Percentiles rank a stretch among this genome's conserved stretches.
Conservation (phyloP, 2,329 filamentous ascomycete species). For the Chalaropsis thielavioides region DNA sequence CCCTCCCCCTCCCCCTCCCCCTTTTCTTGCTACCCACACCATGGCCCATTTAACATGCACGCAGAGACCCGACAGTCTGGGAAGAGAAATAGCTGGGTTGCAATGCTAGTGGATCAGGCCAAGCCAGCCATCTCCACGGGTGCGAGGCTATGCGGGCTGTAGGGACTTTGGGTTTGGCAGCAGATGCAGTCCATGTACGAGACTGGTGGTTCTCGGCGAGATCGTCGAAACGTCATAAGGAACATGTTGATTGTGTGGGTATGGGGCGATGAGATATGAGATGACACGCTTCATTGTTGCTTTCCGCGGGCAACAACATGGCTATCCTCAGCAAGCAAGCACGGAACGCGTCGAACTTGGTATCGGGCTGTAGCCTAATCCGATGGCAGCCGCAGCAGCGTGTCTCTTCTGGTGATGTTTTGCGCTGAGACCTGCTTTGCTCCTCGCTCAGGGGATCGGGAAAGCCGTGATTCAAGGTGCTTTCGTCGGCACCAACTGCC, state of each 20-base stretch:
- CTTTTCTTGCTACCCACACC: background rate
- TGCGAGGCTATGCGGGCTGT: background rate
- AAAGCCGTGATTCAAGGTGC: too few species aligned
- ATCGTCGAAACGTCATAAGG: background rate
- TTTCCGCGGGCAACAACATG: too few species aligned
- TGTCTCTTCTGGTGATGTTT: too few species aligned
- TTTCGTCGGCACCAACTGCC: background rate
- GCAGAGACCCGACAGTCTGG: constrained; percentile 4
- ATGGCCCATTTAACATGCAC: background rate
- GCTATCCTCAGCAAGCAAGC: too few species aligned
- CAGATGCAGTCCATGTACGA: background rate
- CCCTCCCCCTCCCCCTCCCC: background rate
- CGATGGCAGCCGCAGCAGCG: too few species aligned
- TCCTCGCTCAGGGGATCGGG: too few species aligned
- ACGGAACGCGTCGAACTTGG: too few species aligned
- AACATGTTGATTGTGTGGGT: background rate
- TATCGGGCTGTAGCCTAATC: too few species aligned
- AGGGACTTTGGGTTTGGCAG: background rate
- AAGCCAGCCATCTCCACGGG: background rate
- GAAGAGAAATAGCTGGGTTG: constrained; percentile 3
- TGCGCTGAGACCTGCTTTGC: too few species aligned
- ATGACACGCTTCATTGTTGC: too few species aligned
- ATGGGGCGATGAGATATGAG: too few species aligned
- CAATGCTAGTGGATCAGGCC: background rate
- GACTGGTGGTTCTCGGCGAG: background rate